Base-by-base conservation (phyloP, 768 basidiomycete genomes). In the Lentinula edodes region DNA sequence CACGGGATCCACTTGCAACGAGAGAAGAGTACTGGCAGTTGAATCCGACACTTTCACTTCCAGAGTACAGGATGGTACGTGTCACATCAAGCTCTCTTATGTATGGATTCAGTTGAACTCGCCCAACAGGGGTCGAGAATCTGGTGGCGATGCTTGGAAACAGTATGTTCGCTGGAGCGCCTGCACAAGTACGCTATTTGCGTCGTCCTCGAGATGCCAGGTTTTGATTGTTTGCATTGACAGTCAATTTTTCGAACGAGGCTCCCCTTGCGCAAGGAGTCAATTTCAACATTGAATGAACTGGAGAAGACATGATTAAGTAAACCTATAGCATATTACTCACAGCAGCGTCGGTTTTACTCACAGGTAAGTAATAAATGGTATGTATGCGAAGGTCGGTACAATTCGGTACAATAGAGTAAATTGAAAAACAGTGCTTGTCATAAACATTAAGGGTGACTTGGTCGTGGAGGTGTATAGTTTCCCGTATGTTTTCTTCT, bases 141-240 rank as follows among this genome's bases (percentile, higher is more conserved):
- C 92, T 6, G 96, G 96, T 42, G 95, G 95, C 57, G 96, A 98
- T 73, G 90, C 95, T n/a, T 98, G 96, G 96, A 95, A 95, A 73
- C 92, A 96, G 73, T 95, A 95, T 67, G 90, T 95, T 43, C 85
- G 93, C 56, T 95, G 91, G 91, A 88, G 89, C 73, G 85, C 90
- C 51, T 95, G 92, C 72, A 97, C 95, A 10, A 76, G 82, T 83
- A 68, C 54, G 79, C 72, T 13, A 54, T 54, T 20, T 42, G 50
- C 34, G 43, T 53, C 38, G 52, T 48, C 50, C 35, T 57, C 13
- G 39, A 38, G 28, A 46, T 18, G 41, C 35, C 28, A 43, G 50
- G 20, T 61, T 56, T 28, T 54, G 41, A 43, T 61, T 55, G 58
- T 62, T 68, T 53, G 67, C 53, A 54, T 45, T 20, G 63, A 36